Evolutionary conservation across 257 asterid genomes (phyloP), one percentile per base, ranked within the genome.

Genomic region (Solanum paucissectum): DNA sequence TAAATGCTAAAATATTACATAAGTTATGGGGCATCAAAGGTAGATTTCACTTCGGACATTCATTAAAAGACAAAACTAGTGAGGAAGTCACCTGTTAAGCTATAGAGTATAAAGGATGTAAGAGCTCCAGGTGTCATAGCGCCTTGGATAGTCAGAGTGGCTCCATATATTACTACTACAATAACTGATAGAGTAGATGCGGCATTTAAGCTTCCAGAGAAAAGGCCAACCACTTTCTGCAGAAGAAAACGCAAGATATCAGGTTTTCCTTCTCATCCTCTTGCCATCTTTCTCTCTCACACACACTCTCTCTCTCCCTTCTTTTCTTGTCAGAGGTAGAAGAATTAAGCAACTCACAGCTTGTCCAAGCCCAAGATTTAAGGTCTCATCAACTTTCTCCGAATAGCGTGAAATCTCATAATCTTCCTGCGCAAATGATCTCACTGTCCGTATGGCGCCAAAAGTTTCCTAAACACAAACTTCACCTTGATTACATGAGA

Each of bases 361-460:
- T 90, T 94, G 98, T 89, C 85, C 91, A 77, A 95, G 94, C 84
- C 98, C 98, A 87, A 95, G 98, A 87, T 92, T 92, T 89, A 95
- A 90, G 40, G 98, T 94, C 90, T 95, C 98, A 3, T 94, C 98
- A 68, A 95, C 98, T 89, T 95, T 95, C 92, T 91, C 96, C n/a
- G 98, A 92, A 87, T 95, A 95, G 62, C 96, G 94, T 83, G 94
- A 85, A 87, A 87, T 91, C 90, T 94, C 96, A 86, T 94, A 94
- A 71, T 92, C 91, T 88, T 94, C 98, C 88, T 94, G 98, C 29
- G 98, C 98, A 92, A 95, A 95, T 83, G 98, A 95, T 92, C 98
- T 93, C 87, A 95, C 98, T 3, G 98, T 95, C 74, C 98, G 96
- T 82, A 95, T 88, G 6, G 98, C 98, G 76, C 98, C 96, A 89